These are phyloP conservation scores for Morella rubra DNA, from an alignment of 306 rosid species.

Conservation along the genomic window DNA sequence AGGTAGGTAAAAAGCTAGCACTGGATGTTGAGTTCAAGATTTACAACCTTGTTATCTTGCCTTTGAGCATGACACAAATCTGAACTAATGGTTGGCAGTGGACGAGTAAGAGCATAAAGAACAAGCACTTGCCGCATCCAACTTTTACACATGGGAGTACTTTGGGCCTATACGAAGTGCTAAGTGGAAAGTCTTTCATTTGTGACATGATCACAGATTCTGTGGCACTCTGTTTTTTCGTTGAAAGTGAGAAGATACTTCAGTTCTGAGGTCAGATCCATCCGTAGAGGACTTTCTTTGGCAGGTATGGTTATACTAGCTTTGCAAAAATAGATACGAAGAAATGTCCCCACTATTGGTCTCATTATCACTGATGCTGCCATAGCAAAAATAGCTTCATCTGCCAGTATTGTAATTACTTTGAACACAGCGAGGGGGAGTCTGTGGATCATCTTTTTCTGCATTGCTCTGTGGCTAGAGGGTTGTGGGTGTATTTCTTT, in stretches of 20 bases:
- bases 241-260: slow-evolving; percentile 61
- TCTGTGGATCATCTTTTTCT: no score
- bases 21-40: slow-evolving; percentile 1
- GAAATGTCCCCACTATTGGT: neutral
- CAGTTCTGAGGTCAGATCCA: slow-evolving; percentile 58
- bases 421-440: no score
- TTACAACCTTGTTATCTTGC: slow-evolving; percentile 14
- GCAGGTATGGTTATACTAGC: slow-evolving; percentile 59
- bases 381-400: slow-evolving; percentile 11
- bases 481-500: no score
- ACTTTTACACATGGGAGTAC: slow-evolving; percentile 85
- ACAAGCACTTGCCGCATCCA: slow-evolving; percentile 64
- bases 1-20: slow-evolving; percentile 45
- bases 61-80: slow-evolving; percentile 11
- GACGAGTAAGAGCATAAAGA: slow-evolving; percentile 57
- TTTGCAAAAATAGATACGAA: neutral
- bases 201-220: slow-evolving; percentile 78
- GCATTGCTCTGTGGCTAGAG: no score
- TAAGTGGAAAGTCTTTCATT: slow-evolving; percentile 65
- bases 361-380: slow-evolving; percentile 14
- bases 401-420: no score
- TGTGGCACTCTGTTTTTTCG: slow-evolving; percentile 56
- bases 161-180: slow-evolving; percentile 84
- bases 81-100: slow-evolving; percentile 54
- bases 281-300: slow-evolving; percentile 81